Evolutionary conservation across 2,329 filamentous ascomycete species (phyloP).

Genomic region (Beauveria asiatica): DNA sequence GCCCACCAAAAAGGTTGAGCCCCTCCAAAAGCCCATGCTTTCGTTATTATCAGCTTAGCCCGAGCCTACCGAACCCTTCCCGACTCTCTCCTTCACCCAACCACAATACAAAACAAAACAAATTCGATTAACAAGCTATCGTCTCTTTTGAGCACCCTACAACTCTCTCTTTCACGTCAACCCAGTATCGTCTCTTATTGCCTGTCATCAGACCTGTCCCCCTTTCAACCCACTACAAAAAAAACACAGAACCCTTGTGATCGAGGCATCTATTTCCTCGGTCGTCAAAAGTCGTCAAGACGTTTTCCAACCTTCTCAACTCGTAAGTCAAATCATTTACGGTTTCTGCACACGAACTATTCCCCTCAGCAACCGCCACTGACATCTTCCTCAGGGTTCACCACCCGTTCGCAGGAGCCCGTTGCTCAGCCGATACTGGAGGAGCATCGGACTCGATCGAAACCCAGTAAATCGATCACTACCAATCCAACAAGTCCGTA

Average conservation of each 20-base stretch:
- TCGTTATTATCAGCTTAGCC: slow-evolving; percentile 17
- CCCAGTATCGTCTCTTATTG: slow-evolving; percentile 1
- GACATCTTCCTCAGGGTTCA: slow-evolving; percentile 54
- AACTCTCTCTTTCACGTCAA: background rate
- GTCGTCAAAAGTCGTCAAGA: slow-evolving; percentile 66
- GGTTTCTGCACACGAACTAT: too few species aligned
- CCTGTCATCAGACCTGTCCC: background rate
- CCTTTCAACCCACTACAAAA: background rate
- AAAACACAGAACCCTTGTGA: slow-evolving; percentile 24
- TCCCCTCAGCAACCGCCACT: background rate
- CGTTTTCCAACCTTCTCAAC: slow-evolving; percentile 98
- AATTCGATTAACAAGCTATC: background rate
- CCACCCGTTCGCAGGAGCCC: slow-evolving; percentile 93
- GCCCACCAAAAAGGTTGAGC: slow-evolving; percentile 7
- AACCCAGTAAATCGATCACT: slow-evolving; percentile 43
- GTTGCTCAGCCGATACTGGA: slow-evolving; percentile 83
- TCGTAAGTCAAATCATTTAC: slow-evolving; percentile 55
- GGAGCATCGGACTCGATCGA: slow-evolving; percentile 63
- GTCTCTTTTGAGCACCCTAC: background rate
- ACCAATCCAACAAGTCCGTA: slow-evolving; percentile 14
- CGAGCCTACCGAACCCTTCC: slow-evolving; percentile 9
- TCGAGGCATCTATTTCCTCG: slow-evolving; percentile 44
- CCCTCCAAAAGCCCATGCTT: slow-evolving; percentile 1
- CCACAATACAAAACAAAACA: slow-evolving; percentile 12
- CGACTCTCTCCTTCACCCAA: slow-evolving; percentile 10